phyloP scores from a whole-genome alignment of 1,284 basidiomycete species.

The Earliella scabrosa region DNA sequence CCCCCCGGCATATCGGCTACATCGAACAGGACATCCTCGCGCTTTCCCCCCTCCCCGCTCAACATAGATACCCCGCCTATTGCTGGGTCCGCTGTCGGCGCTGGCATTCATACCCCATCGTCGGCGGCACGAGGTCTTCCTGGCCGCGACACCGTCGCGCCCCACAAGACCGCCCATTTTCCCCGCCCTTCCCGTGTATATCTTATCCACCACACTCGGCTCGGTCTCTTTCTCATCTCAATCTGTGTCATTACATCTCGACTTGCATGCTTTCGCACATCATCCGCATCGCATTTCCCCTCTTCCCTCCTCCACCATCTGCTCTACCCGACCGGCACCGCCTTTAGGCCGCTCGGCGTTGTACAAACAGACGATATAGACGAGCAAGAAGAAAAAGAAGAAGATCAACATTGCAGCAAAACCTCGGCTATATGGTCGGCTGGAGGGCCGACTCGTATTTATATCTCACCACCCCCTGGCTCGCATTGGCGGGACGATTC shows the following conservation, averaged over 20 bases:
- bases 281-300: slow-evolving; percentile 27
- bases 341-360: slow-evolving; percentile 32
- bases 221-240: slow-evolving; percentile 31
- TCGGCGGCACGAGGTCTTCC: slow-evolving; percentile 19
- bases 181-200: slow-evolving; percentile 25
- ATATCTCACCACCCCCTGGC: slow-evolving; percentile 36
- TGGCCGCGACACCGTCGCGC: slow-evolving; percentile 17
- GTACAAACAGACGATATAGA: slow-evolving; percentile 40
- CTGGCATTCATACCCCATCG: slow-evolving; percentile 53
- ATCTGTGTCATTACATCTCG: slow-evolving; percentile 49
- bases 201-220: slow-evolving; percentile 25
- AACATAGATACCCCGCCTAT: slow-evolving; percentile 35
- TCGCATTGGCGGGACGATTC: slow-evolving; percentile 27
- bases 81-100: slow-evolving; percentile 39
- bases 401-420: slow-evolving; percentile 32
- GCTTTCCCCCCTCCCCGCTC: slow-evolving; percentile 26
- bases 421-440: slow-evolving; percentile 26
- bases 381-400: slow-evolving; percentile 33
- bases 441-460: slow-evolving; percentile 42
- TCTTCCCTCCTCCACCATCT: slow-evolving; percentile 22
- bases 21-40: slow-evolving; percentile 46
- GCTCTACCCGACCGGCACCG: slow-evolving; percentile 23
- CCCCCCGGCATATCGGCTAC: slow-evolving; percentile 29
- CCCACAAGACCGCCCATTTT: slow-evolving; percentile 15
- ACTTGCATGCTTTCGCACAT: slow-evolving; percentile 47